Evolutionary conservation across 2,329 filamentous ascomycete genomes (phyloP).

Genomic region (Beauveria caledonica): DNA sequence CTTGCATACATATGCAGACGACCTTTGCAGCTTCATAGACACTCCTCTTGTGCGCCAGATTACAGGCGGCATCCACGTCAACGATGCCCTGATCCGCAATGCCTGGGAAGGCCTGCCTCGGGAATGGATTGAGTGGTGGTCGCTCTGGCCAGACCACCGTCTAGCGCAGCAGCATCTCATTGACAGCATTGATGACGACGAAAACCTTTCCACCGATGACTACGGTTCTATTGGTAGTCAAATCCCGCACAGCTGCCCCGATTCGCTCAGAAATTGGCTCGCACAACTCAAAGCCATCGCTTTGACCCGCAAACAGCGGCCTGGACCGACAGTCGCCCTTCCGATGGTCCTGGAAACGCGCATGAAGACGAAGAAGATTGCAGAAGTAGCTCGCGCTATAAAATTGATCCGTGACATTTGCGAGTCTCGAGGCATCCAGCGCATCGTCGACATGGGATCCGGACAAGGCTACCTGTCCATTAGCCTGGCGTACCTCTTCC

Average conservation of each 20-base stretch:
- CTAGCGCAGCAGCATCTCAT: conserved; percentile 23
- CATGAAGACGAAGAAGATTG: conserved; percentile 25
- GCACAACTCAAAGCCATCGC: conserved; percentile 17
- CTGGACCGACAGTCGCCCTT: conserved; percentile 12
- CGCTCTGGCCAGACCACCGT: conserved; percentile 20
- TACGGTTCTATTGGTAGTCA: background rate
- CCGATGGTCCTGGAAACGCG: conserved; percentile 17
- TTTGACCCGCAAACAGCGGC: conserved; percentile 17
- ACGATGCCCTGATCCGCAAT: conserved; percentile 23
- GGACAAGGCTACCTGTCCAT: conserved; percentile 25
- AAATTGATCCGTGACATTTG: conserved; percentile 20
- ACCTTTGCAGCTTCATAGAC: conserved; percentile 18
- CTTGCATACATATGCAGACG: conserved; percentile 17
- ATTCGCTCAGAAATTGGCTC: conserved; percentile 20
- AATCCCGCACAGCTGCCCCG: conserved; percentile 8
- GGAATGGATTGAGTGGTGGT: conserved; percentile 25
- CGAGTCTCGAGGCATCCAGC: conserved; percentile 17
- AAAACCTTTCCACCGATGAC: background rate
- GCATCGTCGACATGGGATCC: conserved; percentile 21
- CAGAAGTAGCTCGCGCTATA: conserved; percentile 22
- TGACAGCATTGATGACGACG: conserved; percentile 19
- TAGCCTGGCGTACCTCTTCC: conserved; percentile 22
- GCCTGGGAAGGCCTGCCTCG: conserved; percentile 22
- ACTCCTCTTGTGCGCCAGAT: conserved; percentile 23
- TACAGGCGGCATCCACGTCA: conserved; percentile 27